Percentiles rank a stretch among this genome's conserved stretches.
phyloP scores from a whole-genome alignment of 306 rosid genomes.

The Echinosophora koreensis region DNA sequence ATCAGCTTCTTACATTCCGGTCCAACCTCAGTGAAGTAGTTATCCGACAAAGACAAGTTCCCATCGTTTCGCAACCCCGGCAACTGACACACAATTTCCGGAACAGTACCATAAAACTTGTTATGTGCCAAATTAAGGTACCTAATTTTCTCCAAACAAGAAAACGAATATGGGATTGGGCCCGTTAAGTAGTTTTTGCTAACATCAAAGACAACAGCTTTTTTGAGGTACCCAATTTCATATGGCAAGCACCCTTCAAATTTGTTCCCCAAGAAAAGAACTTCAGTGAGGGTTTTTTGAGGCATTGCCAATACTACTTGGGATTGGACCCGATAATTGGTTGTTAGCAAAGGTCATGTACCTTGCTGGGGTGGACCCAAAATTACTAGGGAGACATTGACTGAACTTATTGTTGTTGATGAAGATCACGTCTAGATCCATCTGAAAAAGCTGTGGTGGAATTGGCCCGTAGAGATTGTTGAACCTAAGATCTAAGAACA shows the following conservation, averaged over 20 bases:
- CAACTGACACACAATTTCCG: slow-evolving; percentile 68
- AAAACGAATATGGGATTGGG: slow-evolving; percentile 79
- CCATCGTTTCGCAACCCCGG: slow-evolving; percentile 39
- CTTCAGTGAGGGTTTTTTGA: slow-evolving; percentile 57
- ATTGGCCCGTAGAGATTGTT: slow-evolving; percentile 48
- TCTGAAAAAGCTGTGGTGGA: slow-evolving; percentile 48
- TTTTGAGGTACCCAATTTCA: slow-evolving; percentile 67
- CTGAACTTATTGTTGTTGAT: slow-evolving; percentile 68
- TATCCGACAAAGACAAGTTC: slow-evolving; percentile 51
- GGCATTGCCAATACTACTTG: slow-evolving; percentile 64
- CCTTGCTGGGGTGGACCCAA: slow-evolving; percentile 68
- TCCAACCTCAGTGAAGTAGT: slow-evolving; percentile 71
- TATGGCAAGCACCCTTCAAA: slow-evolving; percentile 73
- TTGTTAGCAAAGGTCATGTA: slow-evolving; percentile 81
- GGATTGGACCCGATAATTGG: slow-evolving; percentile 63
- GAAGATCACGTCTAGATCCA: slow-evolving; percentile 70
- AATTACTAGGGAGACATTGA: slow-evolving; percentile 52
- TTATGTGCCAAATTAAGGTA: slow-evolving; percentile 56
- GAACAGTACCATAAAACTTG: slow-evolving; percentile 62
- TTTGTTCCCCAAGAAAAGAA: slow-evolving; percentile 66
- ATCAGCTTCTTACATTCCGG: slow-evolving; percentile 66
- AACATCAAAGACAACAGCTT: slow-evolving; percentile 65
- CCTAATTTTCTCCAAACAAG: slow-evolving; percentile 59
- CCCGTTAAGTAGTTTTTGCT: slow-evolving; percentile 60
- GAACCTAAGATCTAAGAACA: slow-evolving; percentile 82